Evolutionary conservation across 1,139 yeast genomes (phyloP).

Genomic region (Petasospora rhodanensis): DNA sequence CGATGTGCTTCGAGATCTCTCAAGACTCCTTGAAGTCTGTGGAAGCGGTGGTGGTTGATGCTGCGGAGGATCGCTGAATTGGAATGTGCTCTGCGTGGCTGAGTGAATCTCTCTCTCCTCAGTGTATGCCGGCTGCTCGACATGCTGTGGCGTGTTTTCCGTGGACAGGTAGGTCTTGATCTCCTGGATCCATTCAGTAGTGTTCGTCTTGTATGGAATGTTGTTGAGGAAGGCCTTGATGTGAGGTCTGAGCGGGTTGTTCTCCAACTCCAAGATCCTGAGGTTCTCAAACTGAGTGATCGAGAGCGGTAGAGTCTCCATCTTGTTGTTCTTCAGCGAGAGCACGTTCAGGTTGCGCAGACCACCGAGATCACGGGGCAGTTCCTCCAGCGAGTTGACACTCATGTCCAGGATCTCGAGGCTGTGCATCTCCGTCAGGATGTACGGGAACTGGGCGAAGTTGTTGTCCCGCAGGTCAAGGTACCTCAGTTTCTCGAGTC

Average conservation of each 20-base stretch:
- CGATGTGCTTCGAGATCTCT: constrained; percentile 53
- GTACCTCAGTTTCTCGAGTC: constrained; percentile 48
- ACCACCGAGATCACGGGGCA: constrained; percentile 38
- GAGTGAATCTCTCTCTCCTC: constrained; percentile 3
- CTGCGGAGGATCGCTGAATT: constrained; percentile 5
- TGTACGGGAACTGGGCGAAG: constrained; percentile 49
- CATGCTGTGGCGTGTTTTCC: constrained; percentile 2
- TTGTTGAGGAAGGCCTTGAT: constrained; percentile 35
- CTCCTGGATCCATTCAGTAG: constrained; percentile 52
- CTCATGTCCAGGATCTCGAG: constrained; percentile 71
- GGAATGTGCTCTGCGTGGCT: constrained; percentile 5
- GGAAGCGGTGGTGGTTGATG: constrained; percentile 1
- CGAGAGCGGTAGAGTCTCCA: constrained; percentile 59
- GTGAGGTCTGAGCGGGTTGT: constrained; percentile 59
- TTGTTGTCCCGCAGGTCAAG: constrained; percentile 64
- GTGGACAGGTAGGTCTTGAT: constrained; percentile 39
- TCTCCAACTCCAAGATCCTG: constrained; percentile 63
- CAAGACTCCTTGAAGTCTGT: constrained; percentile 17
- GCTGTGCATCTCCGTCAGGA: constrained; percentile 37
- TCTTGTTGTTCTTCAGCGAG: constrained; percentile 55
- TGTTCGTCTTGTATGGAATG: constrained; percentile 33
- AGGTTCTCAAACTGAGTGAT: constrained; percentile 56
- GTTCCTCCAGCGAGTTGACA: constrained; percentile 44
- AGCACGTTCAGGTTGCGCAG: constrained; percentile 48
- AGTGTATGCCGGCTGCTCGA: constrained; percentile 5